Percentiles rank a stretch among this genome's conserved stretches.
phyloP scores from a whole-genome alignment of 1,284 basidiomycete species.

The Cryptococcus maquisensis region DNA sequence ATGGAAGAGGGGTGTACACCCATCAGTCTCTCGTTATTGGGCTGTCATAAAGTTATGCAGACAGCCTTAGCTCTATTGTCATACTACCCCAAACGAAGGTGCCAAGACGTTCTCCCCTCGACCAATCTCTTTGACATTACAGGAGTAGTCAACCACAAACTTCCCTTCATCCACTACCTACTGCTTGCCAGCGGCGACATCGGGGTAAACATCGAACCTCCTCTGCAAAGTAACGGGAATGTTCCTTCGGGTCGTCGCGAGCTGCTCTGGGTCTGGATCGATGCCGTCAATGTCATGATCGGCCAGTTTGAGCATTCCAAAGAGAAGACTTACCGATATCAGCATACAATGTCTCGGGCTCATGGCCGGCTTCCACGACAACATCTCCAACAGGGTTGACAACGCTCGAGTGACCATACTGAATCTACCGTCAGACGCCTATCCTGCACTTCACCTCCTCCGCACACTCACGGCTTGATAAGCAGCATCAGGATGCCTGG shows the following conservation, averaged over 20 bases:
- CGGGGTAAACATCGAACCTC: constrained; percentile 84
- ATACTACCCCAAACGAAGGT: too few species aligned
- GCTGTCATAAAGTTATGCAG: too few species aligned
- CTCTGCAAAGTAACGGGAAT: constrained; percentile 85
- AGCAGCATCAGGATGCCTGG: constrained; percentile 70
- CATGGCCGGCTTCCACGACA: constrained; percentile 70
- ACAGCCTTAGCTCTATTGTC: too few species aligned
- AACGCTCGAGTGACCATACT: constrained; percentile 88
- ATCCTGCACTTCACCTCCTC: background rate
- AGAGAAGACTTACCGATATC: constrained; percentile 65
- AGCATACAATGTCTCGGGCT: constrained; percentile 73
- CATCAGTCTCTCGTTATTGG: too few species aligned
- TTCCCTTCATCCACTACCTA: background rate
- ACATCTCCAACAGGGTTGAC: constrained; percentile 80
- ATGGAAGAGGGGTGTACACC: too few species aligned
- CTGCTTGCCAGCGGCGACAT: constrained; percentile 52
- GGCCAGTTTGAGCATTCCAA: background rate
- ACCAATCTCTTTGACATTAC: too few species aligned
- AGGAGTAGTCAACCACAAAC: too few species aligned
- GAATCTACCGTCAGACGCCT: constrained; percentile 5
- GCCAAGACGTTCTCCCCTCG: too few species aligned
- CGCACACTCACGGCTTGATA: constrained; percentile 73
- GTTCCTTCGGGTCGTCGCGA: constrained; percentile 67
- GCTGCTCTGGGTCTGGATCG: constrained; percentile 63
- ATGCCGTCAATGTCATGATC: constrained; percentile 2